Conservation (phyloP, 768 basidiomycete species). For the Holtermanniella nyarrowii region DNA sequence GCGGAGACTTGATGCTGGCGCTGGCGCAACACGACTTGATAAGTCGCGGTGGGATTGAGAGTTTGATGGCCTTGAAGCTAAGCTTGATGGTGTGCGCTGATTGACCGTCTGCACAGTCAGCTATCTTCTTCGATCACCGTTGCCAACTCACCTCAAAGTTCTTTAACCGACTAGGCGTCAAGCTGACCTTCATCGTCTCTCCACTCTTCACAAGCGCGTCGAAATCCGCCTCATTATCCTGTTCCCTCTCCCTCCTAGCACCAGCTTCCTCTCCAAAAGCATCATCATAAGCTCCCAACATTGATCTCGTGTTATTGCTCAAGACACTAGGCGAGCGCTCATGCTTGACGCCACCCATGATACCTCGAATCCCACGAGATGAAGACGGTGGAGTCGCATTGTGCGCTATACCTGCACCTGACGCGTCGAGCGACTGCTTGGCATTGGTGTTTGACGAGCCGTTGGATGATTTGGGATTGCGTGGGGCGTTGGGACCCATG, state of each 20-base stretch:
- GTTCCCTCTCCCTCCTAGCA: slow-evolving; percentile 43
- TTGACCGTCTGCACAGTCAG: too few species aligned
- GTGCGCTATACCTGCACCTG: not conserved
- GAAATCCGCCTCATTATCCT: slow-evolving; percentile 63
- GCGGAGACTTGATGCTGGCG: too few species aligned
- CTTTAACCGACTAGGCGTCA: slow-evolving; percentile 85
- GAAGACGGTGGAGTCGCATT: not conserved
- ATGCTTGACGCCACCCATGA: slow-evolving; percentile 3
- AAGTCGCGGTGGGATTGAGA: too few species aligned
- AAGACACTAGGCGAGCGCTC: slow-evolving; percentile 20
- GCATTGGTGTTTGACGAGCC: not conserved
- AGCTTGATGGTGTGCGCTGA: too few species aligned
- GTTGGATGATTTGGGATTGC: not conserved
- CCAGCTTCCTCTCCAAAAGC: slow-evolving; percentile 1
- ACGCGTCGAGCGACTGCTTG: not conserved
- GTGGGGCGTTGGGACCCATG: too few species aligned
- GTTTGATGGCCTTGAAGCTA: too few species aligned
- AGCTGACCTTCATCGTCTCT: slow-evolving; percentile 86
- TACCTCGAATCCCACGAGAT: not conserved
- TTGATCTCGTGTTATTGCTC: slow-evolving; percentile 17
- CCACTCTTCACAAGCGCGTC: slow-evolving; percentile 84
- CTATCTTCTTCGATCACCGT: not conserved
- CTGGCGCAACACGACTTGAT: too few species aligned
- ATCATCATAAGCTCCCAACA: slow-evolving; percentile 27
- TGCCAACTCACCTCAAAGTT: slow-evolving; percentile 76